Evolutionary conservation across 83 land plant genomes (phyloP), one percentile per base, ranked within the genome.

Genomic region (Diphasiastrum complanatum): DNA sequence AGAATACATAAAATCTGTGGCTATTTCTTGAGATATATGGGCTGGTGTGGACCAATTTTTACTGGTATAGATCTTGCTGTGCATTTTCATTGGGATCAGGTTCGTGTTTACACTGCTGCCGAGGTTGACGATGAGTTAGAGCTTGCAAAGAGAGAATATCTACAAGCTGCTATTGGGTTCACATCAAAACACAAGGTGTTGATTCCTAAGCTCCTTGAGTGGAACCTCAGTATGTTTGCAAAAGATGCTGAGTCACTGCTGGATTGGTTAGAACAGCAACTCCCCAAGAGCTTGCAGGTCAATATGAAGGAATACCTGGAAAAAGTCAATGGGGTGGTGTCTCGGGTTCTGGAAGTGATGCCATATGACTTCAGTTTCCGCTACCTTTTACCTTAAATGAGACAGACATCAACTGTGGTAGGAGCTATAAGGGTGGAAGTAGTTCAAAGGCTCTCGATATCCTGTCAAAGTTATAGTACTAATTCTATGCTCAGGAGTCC

Each of bases 311-410:
- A 27, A 30, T 55, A 35, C 35, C 16, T 55, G 11, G 34, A 27
- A 1, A 12, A 0, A 12, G 14, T 35, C 8, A 18, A 41, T 41
- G 45, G 18, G 18, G 45, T 18, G 18, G 18, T 41, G 12, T 55
- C 59, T 1, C 8, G 11, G 8, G 16, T 12, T 12, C 34, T 55
- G 11, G 28, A 55, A 27, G 59, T 55, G 34, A 55, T 55, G 59
- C 59, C 59, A 10, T 55, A 55, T 30, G 59, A 55, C 34, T 55
- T 55, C 19, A 55, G n/a, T 1, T 55, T 55, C 19, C 59, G 43
- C 19, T 55, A 55, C 34, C 27, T 55, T n/a, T 55, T 55, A 30
- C n/a, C n/a, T n/a, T n/a, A n/a, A n/a, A n/a, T n/a, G n/a, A n/a
- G n/a, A n/a, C n/a, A n/a, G n/a, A n/a, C n/a, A n/a, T n/a, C n/a